phyloP scores from a whole-genome alignment of 371 early-diverging fungal species.

The Mucor sp. region DNA sequence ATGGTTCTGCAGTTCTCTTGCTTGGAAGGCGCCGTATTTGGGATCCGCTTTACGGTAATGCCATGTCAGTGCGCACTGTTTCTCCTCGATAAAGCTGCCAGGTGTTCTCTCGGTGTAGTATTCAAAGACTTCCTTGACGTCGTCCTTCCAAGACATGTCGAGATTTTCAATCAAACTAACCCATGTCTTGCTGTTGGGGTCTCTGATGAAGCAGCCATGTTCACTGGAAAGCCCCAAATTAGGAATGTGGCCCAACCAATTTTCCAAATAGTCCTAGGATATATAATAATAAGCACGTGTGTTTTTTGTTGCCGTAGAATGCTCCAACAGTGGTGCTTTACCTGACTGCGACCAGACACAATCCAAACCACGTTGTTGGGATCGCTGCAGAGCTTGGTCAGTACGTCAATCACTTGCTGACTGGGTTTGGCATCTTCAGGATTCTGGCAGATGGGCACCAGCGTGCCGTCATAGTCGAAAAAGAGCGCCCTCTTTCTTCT shows the following conservation, averaged over 20 bases:
- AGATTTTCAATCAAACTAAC: slow-evolving; percentile 69
- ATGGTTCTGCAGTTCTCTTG: slow-evolving; percentile 87
- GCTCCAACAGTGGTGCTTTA: slow-evolving; percentile 50
- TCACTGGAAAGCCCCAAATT: slow-evolving; percentile 78
- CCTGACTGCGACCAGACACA: slow-evolving; percentile 89
- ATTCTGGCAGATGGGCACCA: slow-evolving; percentile 72
- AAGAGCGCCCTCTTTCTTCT: slow-evolving; percentile 72
- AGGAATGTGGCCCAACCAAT: slow-evolving; percentile 77
- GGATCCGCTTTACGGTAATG: slow-evolving; percentile 88
- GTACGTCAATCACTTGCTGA: slow-evolving; percentile 57
- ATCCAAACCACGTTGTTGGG: slow-evolving; percentile 87
- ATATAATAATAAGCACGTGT: no score
- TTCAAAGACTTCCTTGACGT: slow-evolving; percentile 77
- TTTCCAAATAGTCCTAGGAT: slow-evolving; percentile 65
- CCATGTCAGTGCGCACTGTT: slow-evolving; percentile 79
- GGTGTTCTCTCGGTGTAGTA: slow-evolving; percentile 88
- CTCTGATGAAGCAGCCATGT: slow-evolving; percentile 64
- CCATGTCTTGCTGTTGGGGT: slow-evolving; percentile 61
- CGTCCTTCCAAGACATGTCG: slow-evolving; percentile 81
- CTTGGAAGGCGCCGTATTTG: slow-evolving; percentile 67
- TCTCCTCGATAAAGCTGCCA: slow-evolving; percentile 79
- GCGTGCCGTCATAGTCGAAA: slow-evolving; percentile 86
- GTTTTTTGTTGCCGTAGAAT: no score
- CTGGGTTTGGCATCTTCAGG: slow-evolving; percentile 75
- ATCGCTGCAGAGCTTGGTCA: slow-evolving; percentile 65